phyloP scores from a whole-genome alignment of 208 protist genomes.

The Crithidia bombi region DNA sequence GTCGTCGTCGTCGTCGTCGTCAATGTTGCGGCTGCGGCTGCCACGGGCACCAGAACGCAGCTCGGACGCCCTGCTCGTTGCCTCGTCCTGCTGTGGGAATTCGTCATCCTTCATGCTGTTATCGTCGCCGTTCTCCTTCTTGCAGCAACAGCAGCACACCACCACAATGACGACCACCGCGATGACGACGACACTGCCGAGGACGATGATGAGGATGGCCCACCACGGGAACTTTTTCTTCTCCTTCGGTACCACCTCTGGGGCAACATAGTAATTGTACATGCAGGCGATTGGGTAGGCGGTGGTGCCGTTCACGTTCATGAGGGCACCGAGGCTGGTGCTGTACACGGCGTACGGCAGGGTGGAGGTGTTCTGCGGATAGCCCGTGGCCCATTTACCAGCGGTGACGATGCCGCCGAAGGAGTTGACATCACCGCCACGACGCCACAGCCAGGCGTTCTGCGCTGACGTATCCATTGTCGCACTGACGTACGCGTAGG shows the following conservation, averaged over 20 bases:
- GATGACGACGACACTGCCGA: constrained; percentile 13
- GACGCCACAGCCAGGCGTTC: constrained; percentile 11
- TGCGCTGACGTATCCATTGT: constrained; percentile 11
- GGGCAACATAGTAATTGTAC: constrained; percentile 1
- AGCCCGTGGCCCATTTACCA: not conserved
- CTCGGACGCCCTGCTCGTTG: not conserved
- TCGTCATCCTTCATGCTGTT: too few relatives aligned
- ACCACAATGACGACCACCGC: constrained; percentile 9
- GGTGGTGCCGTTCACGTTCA: constrained; percentile 14
- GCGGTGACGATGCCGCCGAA: not conserved
- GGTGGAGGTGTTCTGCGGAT: not conserved
- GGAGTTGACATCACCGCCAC: not conserved
- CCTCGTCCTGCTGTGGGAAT: too few relatives aligned
- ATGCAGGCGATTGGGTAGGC: constrained; percentile 2
- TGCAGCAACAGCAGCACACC: constrained; percentile 19
- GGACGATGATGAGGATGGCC: constrained; percentile 21
- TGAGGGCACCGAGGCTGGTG: constrained; percentile 1
- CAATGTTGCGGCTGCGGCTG: not conserved
- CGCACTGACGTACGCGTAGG: constrained; percentile 22
- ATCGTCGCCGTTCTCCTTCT: constrained; percentile 15
- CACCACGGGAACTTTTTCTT: constrained; percentile 16
- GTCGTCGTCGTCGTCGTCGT: not conserved
- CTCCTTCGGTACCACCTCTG: not conserved
- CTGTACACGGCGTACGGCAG: constrained; percentile 21
- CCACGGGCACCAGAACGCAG: too few relatives aligned